These are phyloP conservation scores for Clarireedia homoeocarpa DNA, from an alignment of 2,329 filamentous ascomycete species.

Conservation along the genomic window DNA sequence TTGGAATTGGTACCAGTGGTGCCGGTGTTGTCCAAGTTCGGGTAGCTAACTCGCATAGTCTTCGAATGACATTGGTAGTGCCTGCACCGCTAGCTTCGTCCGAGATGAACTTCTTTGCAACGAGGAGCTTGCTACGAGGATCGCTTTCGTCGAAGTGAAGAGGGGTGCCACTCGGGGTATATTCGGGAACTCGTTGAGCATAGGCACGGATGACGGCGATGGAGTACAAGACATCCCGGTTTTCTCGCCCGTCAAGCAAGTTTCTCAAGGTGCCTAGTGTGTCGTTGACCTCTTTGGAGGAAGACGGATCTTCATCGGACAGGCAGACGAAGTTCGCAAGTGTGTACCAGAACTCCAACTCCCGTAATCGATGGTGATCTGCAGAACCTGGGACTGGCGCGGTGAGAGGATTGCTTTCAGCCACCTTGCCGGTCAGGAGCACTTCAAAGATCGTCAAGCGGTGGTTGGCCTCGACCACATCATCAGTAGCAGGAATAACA, in stretches of 20 bases:
- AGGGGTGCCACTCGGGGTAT: constrained; percentile 47
- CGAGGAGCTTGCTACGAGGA: constrained; percentile 56
- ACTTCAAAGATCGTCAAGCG: constrained; percentile 70
- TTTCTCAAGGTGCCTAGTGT: constrained; percentile 58
- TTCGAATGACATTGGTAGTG: constrained; percentile 65
- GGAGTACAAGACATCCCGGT: constrained; percentile 84
- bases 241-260: constrained; percentile 73
- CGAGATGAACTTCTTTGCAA: constrained; percentile 62
- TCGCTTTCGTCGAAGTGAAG: constrained; percentile 59
- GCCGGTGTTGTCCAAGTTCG: constrained; percentile 31
- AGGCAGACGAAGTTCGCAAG: constrained; percentile 65
- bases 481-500: constrained; percentile 44
- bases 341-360: constrained; percentile 76
- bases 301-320: constrained; percentile 50
- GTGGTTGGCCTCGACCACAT: constrained; percentile 55
- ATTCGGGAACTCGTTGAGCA: constrained; percentile 55
- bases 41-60: constrained; percentile 60
- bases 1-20: background rate
- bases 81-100: constrained; percentile 59
- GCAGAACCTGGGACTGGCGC: constrained; percentile 40
- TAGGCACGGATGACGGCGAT: constrained; percentile 74
- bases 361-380: constrained; percentile 48
- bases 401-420: constrained; percentile 51
- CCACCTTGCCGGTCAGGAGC: constrained; percentile 63
- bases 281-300: constrained; percentile 54